A percentile compares a stretch with the other conserved stretches of the same genome.
Conservation (phyloP, 768 basidiomycete genomes). For the Lactifluus echinatus region DNA sequence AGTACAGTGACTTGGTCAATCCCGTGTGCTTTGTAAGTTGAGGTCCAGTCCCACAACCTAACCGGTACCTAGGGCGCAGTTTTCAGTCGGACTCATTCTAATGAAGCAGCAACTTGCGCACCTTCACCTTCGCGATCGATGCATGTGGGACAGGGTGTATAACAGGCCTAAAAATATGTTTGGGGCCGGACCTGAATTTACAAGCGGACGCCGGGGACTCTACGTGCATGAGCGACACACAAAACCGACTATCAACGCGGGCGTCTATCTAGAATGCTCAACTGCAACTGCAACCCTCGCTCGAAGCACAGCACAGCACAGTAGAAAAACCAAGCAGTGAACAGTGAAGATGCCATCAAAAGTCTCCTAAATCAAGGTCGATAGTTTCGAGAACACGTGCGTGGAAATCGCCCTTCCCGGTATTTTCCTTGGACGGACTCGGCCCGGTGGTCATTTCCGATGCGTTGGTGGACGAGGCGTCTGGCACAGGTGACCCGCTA, state of each 20-base stretch:
- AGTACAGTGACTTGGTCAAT: too few species aligned
- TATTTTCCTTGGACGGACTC: constrained; percentile 23
- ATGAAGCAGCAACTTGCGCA: constrained; percentile 2
- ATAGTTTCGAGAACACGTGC: constrained; percentile 53
- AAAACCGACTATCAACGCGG: constrained; percentile 4
- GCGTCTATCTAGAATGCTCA: constrained; percentile 6
- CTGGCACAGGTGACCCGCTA: constrained; percentile 24
- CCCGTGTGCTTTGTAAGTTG: too few species aligned
- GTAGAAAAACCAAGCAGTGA: background rate
- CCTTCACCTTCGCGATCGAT: background rate
- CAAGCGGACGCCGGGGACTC: constrained; percentile 1
- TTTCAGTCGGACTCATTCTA: background rate
- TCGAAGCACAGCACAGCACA: background rate
- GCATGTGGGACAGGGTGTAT: background rate
- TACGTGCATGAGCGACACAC: constrained; percentile 4
- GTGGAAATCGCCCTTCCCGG: constrained; percentile 42
- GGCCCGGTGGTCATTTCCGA: constrained; percentile 15
- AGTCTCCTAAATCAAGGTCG: constrained; percentile 74
- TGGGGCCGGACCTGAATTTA: background rate
- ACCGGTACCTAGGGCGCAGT: background rate
- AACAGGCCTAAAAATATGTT: background rate
- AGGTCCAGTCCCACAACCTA: too few species aligned
- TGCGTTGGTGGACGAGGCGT: constrained; percentile 29
- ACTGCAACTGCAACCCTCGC: too few species aligned
- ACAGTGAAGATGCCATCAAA: constrained; percentile 29